These are phyloP conservation scores for Ambrosia trifida DNA, from an alignment of 129 eudicot genomes.

Conservation along the genomic window DNA sequence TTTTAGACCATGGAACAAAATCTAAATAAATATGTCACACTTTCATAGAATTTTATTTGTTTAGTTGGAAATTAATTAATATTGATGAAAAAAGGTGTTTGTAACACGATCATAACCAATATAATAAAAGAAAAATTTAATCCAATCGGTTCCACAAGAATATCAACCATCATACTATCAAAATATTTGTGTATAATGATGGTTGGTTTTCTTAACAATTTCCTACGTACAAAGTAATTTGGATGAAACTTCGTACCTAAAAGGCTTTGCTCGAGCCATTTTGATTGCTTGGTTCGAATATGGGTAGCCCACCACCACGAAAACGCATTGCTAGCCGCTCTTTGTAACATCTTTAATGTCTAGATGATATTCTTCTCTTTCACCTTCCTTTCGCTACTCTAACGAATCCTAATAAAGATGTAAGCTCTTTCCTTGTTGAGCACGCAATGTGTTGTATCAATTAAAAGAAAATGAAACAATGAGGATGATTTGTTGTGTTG, in stretches of 20 bases:
- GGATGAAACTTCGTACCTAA: conserved; percentile 28
- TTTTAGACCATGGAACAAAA: neutral
- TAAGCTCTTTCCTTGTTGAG: neutral
- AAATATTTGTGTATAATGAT: too few species aligned
- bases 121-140: too few species aligned
- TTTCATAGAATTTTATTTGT: neutral
- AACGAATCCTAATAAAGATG: neutral
- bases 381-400: neutral
- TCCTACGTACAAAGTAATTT: too few species aligned
- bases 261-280: conserved; percentile 62
- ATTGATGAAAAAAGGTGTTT: too few species aligned
- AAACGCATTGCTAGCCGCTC: conserved; percentile 65
- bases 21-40: neutral
- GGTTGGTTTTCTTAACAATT: too few species aligned
- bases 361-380: conserved; percentile 10
- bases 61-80: too few species aligned
- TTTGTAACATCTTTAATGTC: conserved; percentile 50
- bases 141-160: too few species aligned
- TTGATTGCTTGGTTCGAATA: conserved; percentile 61
- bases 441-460: neutral
- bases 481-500: neutral
- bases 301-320: conserved; percentile 81
- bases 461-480: neutral
- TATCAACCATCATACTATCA: too few species aligned
- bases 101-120: too few species aligned